A percentile compares a stretch with the other conserved stretches of the same genome.
These are phyloP conservation scores for Globisporangium irregulare DNA, from an alignment of 352 stramenopile species.

Conservation along the genomic window DNA sequence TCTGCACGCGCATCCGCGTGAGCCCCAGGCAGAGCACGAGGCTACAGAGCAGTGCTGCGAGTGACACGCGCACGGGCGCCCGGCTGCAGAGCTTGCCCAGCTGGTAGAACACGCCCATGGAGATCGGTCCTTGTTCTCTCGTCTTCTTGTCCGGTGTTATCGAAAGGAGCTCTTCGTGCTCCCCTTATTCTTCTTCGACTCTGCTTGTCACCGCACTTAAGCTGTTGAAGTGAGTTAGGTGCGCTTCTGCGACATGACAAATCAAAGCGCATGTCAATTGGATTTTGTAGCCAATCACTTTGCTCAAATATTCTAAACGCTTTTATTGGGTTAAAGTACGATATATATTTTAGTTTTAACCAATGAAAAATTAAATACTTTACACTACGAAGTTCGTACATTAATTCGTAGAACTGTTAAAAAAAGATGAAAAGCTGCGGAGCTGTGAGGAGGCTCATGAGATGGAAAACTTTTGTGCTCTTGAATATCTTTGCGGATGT, in stretches of 20 bases:
- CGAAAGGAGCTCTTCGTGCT: neutral
- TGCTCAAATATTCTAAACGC: neutral
- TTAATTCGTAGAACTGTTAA: too few species aligned
- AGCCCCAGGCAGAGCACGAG: constrained; percentile 57
- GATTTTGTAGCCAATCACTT: too few species aligned
- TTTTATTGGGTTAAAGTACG: neutral
- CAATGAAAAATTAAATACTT: neutral
- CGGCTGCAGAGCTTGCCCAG: constrained; percentile 53
- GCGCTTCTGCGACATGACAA: neutral
- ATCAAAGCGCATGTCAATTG: neutral
- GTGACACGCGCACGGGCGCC: constrained; percentile 41
- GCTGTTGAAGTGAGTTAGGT: constrained; percentile 1
- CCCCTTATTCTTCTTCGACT: neutral
- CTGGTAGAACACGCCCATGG: constrained; percentile 54
- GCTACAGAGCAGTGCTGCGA: constrained; percentile 46
- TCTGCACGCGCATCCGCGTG: constrained; percentile 59
- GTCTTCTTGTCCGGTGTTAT: too few species aligned
- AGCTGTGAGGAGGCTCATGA: too few species aligned
- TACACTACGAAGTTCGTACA: too few species aligned
- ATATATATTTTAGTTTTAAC: too few species aligned
- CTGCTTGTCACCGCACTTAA: neutral
- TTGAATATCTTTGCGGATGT: neutral
- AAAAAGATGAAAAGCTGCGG: too few species aligned
- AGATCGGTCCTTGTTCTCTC: too few species aligned
- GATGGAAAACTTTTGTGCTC: neutral